Base-by-base conservation (phyloP, 805 yeast genomes). In the Wickerhamiella shivajii region DNA sequence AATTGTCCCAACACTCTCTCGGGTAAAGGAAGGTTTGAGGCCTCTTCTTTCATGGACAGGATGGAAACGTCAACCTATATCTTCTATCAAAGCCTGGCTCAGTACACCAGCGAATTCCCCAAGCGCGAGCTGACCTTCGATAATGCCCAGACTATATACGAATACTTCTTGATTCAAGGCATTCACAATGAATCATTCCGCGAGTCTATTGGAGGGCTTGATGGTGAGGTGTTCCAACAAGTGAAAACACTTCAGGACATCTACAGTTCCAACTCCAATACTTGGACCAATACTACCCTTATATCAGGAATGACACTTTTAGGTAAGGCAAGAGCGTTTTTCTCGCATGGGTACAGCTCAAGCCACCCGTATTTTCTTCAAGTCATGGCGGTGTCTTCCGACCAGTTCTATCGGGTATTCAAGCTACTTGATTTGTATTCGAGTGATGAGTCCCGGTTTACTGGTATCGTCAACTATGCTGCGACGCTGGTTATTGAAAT, bases 381-480 rank as follows among this genome's bases (percentile, higher is more conserved):
- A 46, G 60, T 60, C 44, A 51, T 57, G 43, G 62, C 66, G 10
- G 69, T 69, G 25, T 58, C 70, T 5, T 66, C 45, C 52, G 60
- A 60, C 47, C 56, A 55, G 33, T 61, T 65, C 59, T 60, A 50
- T 52, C 64, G 58, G 45, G 39, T 60, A 25, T 52, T 50, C 29
- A 61, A 59, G 34, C 37, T 61, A 18, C 31, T 60, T 29, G 56
- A 55, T 18, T 42, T 65, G 38, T 47, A 55, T 40, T 27, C 44
- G 18, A 49, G 47, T n/a, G 49, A 55, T 19, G 56, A 48, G 36
- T 45, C 55, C 33, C 42, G 41, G 21, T 66, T 64, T 50, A 60
- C 63, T 11, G 66, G 67, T 14, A 56, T 65, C 57, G 66, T 68
- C 38, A 56, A 58, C 28, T 66, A 65, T 43, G 69, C 66, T 27